Evolutionary conservation across 345 rosid species (phyloP).

Genomic region (Anastatica hierochuntica): DNA sequence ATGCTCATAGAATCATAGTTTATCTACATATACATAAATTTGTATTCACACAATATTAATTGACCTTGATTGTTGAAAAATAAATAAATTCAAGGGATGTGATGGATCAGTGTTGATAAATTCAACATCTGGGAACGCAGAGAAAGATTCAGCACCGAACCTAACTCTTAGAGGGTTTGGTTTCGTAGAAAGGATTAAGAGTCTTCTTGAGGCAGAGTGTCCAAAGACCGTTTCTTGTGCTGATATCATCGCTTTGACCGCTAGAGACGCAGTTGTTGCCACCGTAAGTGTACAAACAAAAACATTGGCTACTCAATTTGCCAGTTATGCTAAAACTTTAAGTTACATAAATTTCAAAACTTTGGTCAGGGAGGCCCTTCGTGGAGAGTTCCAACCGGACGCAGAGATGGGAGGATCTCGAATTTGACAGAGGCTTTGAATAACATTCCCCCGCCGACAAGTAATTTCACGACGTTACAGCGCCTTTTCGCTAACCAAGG

Average conservation of each 20-base stretch:
- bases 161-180: slow-evolving; percentile 55
- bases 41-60: too few relatives aligned
- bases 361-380: slow-evolving; percentile 55
- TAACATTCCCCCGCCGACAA: slow-evolving; percentile 49
- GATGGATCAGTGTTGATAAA: slow-evolving; percentile 80
- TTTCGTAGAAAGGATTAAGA: slow-evolving; percentile 64
- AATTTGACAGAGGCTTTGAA: slow-evolving; percentile 38
- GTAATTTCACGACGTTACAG: slow-evolving; percentile 49
- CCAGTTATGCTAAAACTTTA: not conserved
- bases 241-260: slow-evolving; percentile 48
- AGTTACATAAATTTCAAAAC: not conserved
- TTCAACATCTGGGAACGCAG: slow-evolving; percentile 50
- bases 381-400: slow-evolving; percentile 81
- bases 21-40: too few relatives aligned
- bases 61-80: not conserved
- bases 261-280: slow-evolving; percentile 66
- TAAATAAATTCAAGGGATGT: slow-evolving; percentile 45
- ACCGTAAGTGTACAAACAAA: slow-evolving; percentile 32
- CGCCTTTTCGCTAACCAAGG: slow-evolving; percentile 45
- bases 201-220: slow-evolving; percentile 53
- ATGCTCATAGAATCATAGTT: not conserved
- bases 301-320: not conserved
- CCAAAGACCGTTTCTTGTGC: slow-evolving; percentile 81
- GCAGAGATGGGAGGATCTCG: slow-evolving; percentile 72
- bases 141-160: slow-evolving; percentile 57